These are phyloP conservation scores for Clohesyomyces aquaticus DNA, from an alignment of 495 filamentous ascomycete species.

Conservation along the genomic window DNA sequence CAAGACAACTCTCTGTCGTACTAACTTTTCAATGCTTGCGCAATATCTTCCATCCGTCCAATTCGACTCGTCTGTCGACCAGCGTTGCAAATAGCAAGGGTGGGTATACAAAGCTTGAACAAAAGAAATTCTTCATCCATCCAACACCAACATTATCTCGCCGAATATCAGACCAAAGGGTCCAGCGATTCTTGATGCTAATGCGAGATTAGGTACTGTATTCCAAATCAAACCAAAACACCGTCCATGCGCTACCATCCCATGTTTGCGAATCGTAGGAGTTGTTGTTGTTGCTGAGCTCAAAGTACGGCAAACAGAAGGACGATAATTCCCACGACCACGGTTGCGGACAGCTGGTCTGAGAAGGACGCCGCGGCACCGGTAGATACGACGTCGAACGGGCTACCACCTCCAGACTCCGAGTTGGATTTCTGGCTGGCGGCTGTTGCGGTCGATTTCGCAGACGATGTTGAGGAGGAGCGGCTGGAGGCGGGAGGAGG, in stretches of 20 bases:
- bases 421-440: constrained; percentile 33
- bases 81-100: too few relatives aligned
- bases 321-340: background rate
- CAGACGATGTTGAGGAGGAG: background rate
- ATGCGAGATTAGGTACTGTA: background rate
- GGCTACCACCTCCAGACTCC: constrained; percentile 35
- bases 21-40: too few relatives aligned
- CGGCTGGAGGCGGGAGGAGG: background rate
- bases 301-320: background rate
- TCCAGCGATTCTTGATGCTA: background rate
- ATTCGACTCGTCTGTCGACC: too few relatives aligned
- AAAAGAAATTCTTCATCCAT: too few relatives aligned
- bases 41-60: too few relatives aligned
- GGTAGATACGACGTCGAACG: constrained; percentile 35
- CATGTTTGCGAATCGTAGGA: too few relatives aligned
- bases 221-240: background rate
- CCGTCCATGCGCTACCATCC: background rate
- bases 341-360: background rate
- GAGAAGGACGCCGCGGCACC: background rate
- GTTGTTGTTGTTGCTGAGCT: background rate
- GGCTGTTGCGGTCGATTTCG: constrained; percentile 9
- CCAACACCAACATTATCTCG: too few relatives aligned
- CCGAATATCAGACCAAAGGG: too few relatives aligned
- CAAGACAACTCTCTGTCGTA: too few relatives aligned
- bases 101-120: too few relatives aligned